Evolutionary conservation across 2,329 filamentous ascomycete species (phyloP).

Genomic region (Arthrinium puccinioides): DNA sequence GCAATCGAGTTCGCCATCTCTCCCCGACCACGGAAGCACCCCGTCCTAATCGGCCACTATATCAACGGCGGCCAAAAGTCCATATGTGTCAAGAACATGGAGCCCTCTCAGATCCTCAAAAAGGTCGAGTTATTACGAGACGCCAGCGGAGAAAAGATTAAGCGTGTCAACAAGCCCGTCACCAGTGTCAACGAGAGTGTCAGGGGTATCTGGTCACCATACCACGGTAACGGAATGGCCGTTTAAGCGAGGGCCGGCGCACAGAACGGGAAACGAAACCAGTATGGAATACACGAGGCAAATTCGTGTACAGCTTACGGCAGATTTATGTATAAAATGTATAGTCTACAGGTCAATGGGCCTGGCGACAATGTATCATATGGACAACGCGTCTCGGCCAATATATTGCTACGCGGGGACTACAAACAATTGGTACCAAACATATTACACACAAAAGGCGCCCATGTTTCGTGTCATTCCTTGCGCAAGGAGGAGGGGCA

Average conservation of each 20-base stretch:
- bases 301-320: too few relatives aligned
- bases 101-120: constrained; percentile 70
- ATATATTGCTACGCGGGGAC: too few relatives aligned
- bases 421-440: too few relatives aligned
- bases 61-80: constrained; percentile 84
- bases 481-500: too few relatives aligned
- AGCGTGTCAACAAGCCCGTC: constrained; percentile 55
- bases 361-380: too few relatives aligned
- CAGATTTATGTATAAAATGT: too few relatives aligned
- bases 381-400: too few relatives aligned
- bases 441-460: too few relatives aligned
- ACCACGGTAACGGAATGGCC: constrained; percentile 52
- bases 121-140: constrained; percentile 70
- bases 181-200: constrained; percentile 58
- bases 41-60: constrained; percentile 81
- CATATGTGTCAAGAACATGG: constrained; percentile 82
- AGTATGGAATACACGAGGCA: too few relatives aligned
- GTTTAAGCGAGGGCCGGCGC: constrained; percentile 36
- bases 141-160: constrained; percentile 68
- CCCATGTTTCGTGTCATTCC: too few relatives aligned
- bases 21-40: constrained; percentile 83
- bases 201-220: constrained; percentile 64
- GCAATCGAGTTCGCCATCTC: constrained; percentile 88
- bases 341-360: too few relatives aligned
- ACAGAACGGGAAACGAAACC: too few relatives aligned